Base-by-base conservation (phyloP, 2,329 filamentous ascomycete genomes). In the Exophiala lecanii-corni region DNA sequence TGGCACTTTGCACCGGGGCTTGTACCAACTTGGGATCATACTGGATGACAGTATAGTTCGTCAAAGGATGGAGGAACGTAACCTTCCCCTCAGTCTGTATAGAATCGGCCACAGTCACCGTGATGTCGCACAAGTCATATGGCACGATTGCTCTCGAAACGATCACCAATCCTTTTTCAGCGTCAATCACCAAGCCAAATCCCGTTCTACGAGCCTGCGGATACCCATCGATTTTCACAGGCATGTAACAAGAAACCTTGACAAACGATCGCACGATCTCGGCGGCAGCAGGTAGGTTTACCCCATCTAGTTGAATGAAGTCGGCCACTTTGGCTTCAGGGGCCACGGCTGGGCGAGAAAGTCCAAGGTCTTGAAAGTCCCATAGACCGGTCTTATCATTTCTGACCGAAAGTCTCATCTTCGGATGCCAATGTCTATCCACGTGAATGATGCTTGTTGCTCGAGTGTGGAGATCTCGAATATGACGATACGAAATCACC, bases 171-270 rank as follows among this genome's bases (percentile, higher is more conserved):
- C 92, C 92, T 69, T 96, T 91, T 48, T 94, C 88, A 1, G 94
- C 92, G 65, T 98, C 92, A 50, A 98, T 86, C n/a, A 98, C 91
- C 26, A 98, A 71, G 28, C 92, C 92, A 74, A 95, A 96, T 1
- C 92, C 92, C 69, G 89, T 92, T 67, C 94, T 92, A 36, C 89
- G 78, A 54, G 92, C 88, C 63, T 92, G 87, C 4, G 92, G 94
- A 62, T 95, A 98, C n/a, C 92, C 92, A 62, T 98, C 92, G 7
- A 98, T 76, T 72, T 97, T 97, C 50, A 98, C 72, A 0, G 92
- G 92, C 83, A 98, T 91, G 17, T 83, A 86, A 57, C 89, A 94
- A 52, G 86, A 84, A 42, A 98, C 85, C 28, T 92, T 84, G 18
- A 98, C 91, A 62, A 98, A 97, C 61, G 89, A 96, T 54, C 86